Percentiles rank a stretch among this genome's conserved stretches.
Evolutionary conservation across 176 grass and related monocot species (phyloP).

Genomic region (Aegilops umbellulata): DNA sequence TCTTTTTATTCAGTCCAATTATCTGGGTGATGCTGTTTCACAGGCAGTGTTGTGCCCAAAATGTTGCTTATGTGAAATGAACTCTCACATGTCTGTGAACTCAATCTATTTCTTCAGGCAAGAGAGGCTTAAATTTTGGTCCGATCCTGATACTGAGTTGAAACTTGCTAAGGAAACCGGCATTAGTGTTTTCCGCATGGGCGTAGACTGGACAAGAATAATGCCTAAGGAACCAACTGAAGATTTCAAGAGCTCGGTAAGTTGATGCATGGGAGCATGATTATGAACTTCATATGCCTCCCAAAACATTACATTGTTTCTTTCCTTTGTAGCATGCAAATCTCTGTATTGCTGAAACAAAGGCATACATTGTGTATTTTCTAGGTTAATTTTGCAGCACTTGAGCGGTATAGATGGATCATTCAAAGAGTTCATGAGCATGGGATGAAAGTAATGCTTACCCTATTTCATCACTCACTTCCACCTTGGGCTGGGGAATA

Average conservation of each 20-base stretch:
- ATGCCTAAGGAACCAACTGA: slow-evolving; percentile 72
- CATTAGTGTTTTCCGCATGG: slow-evolving; percentile 78
- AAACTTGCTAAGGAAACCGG: slow-evolving; percentile 89
- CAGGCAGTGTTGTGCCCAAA: neutral
- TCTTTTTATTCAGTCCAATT: neutral
- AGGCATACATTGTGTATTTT: slow-evolving; percentile 24
- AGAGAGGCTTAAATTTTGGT: slow-evolving; percentile 96
- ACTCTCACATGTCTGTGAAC: slow-evolving; percentile 18
- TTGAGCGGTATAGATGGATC: slow-evolving; percentile 91
- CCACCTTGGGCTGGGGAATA: slow-evolving; percentile 96
- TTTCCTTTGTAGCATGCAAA: slow-evolving; percentile 7
- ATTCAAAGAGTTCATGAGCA: slow-evolving; percentile 72
- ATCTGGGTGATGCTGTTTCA: neutral
- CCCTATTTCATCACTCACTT: slow-evolving; percentile 88
- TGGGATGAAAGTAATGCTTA: slow-evolving; percentile 99
- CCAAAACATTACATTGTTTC: slow-evolving; percentile 1
- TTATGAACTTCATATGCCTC: neutral
- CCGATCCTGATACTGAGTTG: slow-evolving; percentile 87
- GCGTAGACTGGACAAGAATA: slow-evolving; percentile 89
- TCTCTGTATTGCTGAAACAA: slow-evolving; percentile 18
- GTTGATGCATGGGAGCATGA: slow-evolving; percentile 15
- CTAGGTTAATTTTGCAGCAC: slow-evolving; percentile 90
- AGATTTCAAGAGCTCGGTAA: slow-evolving; percentile 59
- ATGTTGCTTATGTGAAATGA: neutral
- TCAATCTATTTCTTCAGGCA: slow-evolving; percentile 47